Evolutionary conservation across 2,329 filamentous ascomycete genomes (phyloP).

Genomic region (Pseudogymnoascus sp.): DNA sequence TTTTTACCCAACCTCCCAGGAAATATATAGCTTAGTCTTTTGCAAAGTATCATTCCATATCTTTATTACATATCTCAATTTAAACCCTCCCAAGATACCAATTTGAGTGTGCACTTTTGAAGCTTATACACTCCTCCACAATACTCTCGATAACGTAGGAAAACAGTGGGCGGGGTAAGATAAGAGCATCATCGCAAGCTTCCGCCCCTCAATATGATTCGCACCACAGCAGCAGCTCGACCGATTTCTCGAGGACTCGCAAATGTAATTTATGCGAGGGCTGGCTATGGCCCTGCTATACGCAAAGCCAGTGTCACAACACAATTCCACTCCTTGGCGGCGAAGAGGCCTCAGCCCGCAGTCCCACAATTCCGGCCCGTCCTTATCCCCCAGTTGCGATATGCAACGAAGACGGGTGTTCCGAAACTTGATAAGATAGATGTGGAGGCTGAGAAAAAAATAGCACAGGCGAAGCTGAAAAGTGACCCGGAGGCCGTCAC

Average conservation of each 20-base stretch:
- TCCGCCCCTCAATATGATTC: constrained; percentile 7
- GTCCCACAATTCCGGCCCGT: constrained; percentile 27
- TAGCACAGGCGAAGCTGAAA: constrained; percentile 49
- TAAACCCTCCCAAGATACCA: neutral
- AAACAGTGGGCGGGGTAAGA: neutral
- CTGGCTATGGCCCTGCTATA: constrained; percentile 24
- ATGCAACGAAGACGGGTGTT: constrained; percentile 29
- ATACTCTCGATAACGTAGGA: constrained; percentile 7
- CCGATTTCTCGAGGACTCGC: constrained; percentile 25
- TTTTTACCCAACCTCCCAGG: neutral
- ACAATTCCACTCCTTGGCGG: constrained; percentile 19
- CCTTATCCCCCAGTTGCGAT: constrained; percentile 41
- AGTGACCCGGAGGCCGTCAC: constrained; percentile 55
- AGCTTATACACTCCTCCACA: neutral
- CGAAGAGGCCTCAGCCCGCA: constrained; percentile 20
- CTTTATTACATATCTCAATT: constrained; percentile 1
- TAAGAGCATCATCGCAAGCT: constrained; percentile 8
- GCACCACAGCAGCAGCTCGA: constrained; percentile 21
- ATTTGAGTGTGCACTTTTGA: neutral
- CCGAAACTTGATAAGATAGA: constrained; percentile 40
- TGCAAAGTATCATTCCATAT: neutral
- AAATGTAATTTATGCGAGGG: constrained; percentile 20
- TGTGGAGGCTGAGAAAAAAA: constrained; percentile 47
- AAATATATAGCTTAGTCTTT: constrained; percentile 6
- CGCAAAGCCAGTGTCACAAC: constrained; percentile 17